Percentiles rank a stretch among this genome's conserved stretches.
phyloP scores from a whole-genome alignment of 768 basidiomycete species.

The Trametes cubensis region DNA sequence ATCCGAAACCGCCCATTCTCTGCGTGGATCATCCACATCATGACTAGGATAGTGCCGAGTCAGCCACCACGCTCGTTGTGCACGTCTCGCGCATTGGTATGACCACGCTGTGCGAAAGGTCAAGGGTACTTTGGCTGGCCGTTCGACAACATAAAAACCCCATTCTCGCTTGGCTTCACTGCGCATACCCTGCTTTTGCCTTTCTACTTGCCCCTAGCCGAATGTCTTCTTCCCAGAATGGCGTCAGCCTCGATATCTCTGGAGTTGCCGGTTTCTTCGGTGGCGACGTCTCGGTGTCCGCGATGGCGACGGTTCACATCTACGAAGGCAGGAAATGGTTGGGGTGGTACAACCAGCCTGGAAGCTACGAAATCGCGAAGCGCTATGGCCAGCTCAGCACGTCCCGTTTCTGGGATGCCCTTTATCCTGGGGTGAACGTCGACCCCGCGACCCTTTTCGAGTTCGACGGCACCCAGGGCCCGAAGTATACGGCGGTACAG shows the following conservation, averaged over 20 bases:
- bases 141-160: too few relatives aligned
- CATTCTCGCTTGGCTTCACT: too few relatives aligned
- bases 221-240: background rate
- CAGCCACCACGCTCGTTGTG: too few relatives aligned
- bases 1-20: too few relatives aligned
- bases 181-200: background rate
- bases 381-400: constrained; percentile 16
- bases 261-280: constrained; percentile 21
- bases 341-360: constrained; percentile 23
- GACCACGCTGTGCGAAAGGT: too few relatives aligned
- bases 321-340: constrained; percentile 24
- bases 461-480: constrained; percentile 15
- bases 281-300: constrained; percentile 18
- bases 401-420: constrained; percentile 20
- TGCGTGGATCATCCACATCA: too few relatives aligned
- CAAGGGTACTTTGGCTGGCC: too few relatives aligned
- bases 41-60: too few relatives aligned
- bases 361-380: constrained; percentile 22
- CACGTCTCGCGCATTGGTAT: too few relatives aligned
- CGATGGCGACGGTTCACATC: constrained; percentile 22
- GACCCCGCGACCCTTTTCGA: constrained; percentile 20
- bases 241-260: constrained; percentile 20
- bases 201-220: background rate
- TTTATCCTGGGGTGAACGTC: constrained; percentile 20
- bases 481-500: constrained; percentile 8